Evolutionary conservation across 1,284 basidiomycete species (phyloP), one percentile per base, ranked within the genome.

Genomic region (Agaricales sp.): DNA sequence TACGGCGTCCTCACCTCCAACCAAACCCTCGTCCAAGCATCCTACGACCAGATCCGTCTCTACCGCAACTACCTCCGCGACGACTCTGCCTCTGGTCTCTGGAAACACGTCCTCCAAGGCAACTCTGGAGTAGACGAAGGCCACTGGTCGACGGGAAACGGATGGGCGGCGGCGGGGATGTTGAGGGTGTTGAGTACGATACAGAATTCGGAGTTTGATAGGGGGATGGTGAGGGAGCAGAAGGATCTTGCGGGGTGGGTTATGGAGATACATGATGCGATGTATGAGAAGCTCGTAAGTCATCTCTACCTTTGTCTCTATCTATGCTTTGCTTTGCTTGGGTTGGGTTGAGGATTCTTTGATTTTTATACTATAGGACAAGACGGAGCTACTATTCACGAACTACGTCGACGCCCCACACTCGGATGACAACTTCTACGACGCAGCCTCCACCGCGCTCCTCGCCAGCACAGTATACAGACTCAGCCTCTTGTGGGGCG

Each of bases 101-200:
- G 87, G 87, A 74, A 69, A 53, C 87, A 91, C 56, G 76, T 92
- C 43, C 59, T 74, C 0, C 59, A 81, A 4, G 83, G 86, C 13
- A 57, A 57, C 1, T 60, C 63, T 41, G 66, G 62, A 20, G 70
- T 73, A 49, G 78, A 87, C 59, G 51, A 69, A 43, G 85, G 83
- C 1, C 78, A 82, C 60, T 85, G 87, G 87, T 77, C 80, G 0
- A 87, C 87, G 8, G 84, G 82, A 0, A 91, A 92, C 50, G 90
- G 72, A 0, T 93, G 90, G 91, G 90, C 82, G 0, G 81, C 87
- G 0, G 86, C 83, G 2, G 91, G 90, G 0, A 92, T 92, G 75
- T 69, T 87, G 3, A 80, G 89, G n/a, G 88, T 92, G 1, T 68
- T 86, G 1, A 82, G 77, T 0, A 89, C 87, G 3, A 82, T 92